Conservation (phyloP, 1,284 basidiomycete genomes). For the Hymenochaete sp. region DNA sequence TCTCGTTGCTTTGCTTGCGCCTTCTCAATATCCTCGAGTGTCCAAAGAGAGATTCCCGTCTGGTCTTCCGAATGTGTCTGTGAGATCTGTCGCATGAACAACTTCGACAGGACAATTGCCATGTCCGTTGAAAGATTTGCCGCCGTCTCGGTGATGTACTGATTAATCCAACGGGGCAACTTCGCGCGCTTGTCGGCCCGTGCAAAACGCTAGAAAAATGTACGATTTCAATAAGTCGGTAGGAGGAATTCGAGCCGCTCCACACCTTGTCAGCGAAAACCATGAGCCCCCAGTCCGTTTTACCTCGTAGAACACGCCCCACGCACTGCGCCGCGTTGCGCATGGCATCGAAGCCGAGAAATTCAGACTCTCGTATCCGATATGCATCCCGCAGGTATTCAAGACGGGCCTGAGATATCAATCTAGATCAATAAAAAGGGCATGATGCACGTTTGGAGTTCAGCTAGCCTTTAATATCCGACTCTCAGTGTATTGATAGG, state of each 20-base stretch:
- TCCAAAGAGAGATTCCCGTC: constrained; percentile 94
- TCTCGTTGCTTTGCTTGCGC: constrained; percentile 73
- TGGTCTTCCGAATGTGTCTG: constrained; percentile 94
- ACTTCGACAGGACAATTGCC: constrained; percentile 91
- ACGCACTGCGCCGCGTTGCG: constrained; percentile 99
- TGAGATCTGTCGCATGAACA: constrained; percentile 96
- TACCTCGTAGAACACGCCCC: constrained; percentile 93
- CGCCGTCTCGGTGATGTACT: constrained; percentile 96
- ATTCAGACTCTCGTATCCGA: constrained; percentile 96
- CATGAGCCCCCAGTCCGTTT: constrained; percentile 99
- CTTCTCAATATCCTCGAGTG: constrained; percentile 74
- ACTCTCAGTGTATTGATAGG: constrained; percentile 98
- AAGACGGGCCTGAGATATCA: constrained; percentile 55
- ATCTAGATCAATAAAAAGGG: neutral
- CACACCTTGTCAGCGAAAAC: constrained; percentile 95
- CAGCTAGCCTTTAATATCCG: constrained; percentile 81
- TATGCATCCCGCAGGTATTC: constrained; percentile 99
- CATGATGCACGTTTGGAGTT: neutral
- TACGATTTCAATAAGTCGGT: too few species aligned
- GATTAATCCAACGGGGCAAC: constrained; percentile 98
- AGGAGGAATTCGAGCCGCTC: constrained; percentile 3
- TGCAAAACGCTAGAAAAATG: constrained; percentile 84
- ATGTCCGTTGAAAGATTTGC: constrained; percentile 98
- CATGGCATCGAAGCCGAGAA: constrained; percentile 99
- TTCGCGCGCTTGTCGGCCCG: constrained; percentile 95